Percentiles rank a stretch among this genome's conserved stretches.
Conservation (phyloP, 2,329 filamentous ascomycete genomes). For the Aspergillus felis region DNA sequence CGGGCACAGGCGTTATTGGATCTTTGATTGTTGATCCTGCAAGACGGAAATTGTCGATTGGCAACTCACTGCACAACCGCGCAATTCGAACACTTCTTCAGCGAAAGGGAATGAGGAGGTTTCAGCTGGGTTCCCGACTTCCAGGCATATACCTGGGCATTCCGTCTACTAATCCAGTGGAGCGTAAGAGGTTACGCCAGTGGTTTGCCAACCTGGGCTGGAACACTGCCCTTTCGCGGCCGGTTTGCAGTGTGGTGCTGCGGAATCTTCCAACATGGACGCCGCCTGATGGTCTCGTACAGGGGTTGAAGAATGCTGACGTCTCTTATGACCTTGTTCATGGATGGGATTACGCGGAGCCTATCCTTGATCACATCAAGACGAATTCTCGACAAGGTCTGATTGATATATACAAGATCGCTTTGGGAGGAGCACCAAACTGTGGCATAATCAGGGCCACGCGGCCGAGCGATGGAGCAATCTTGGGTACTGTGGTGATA, state of each 20-base stretch:
- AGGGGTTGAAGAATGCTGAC: constrained; percentile 67
- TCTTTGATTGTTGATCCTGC: constrained; percentile 85
- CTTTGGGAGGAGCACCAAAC: constrained; percentile 64
- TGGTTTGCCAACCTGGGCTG: constrained; percentile 93
- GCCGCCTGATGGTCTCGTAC: constrained; percentile 71
- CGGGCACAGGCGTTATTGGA: constrained; percentile 70
- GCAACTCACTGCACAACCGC: constrained; percentile 80
- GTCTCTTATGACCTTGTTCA: constrained; percentile 81
- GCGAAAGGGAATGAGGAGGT: constrained; percentile 67
- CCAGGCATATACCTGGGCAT: constrained; percentile 86
- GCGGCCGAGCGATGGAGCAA: constrained; percentile 59
- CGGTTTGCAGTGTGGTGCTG: constrained; percentile 69
- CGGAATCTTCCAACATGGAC: constrained; percentile 69
- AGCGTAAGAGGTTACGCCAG: constrained; percentile 58
- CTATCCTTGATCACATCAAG: constrained; percentile 70
- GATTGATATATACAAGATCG: constrained; percentile 73
- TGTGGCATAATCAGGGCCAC: constrained; percentile 84
- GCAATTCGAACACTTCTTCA: constrained; percentile 73
- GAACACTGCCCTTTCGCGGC: constrained; percentile 65
- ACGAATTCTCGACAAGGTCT: constrained; percentile 72
- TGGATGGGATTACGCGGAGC: constrained; percentile 70
- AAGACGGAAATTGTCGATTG: constrained; percentile 84
- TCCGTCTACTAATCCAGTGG: constrained; percentile 61
- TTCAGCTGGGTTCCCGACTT: constrained; percentile 76
- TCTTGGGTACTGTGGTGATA: constrained; percentile 76